These are phyloP conservation scores for Vachellia pachyceras DNA, from an alignment of 306 rosid species.

Conservation along the genomic window DNA sequence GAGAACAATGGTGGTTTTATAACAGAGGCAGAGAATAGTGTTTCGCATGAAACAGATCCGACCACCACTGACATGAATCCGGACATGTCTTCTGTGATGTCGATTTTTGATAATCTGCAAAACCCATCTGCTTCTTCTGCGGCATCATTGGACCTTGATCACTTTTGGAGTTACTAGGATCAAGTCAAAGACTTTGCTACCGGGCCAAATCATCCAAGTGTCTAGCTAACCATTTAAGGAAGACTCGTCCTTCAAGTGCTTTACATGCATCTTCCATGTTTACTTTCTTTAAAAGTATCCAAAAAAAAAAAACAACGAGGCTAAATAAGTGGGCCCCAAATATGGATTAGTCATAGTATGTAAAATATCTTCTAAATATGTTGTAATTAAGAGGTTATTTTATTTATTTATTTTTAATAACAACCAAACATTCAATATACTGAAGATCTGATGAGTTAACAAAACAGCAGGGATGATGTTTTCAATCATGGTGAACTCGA, in stretches of 20 bases:
- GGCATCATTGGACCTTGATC: constrained; percentile 47
- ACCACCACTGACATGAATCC: constrained; percentile 49
- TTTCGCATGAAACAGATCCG: constrained; percentile 53
- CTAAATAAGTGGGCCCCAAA: not conserved
- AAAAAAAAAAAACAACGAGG: not conserved
- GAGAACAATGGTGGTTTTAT: constrained; percentile 49
- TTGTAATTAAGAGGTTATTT: no score
- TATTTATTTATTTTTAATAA: no score
- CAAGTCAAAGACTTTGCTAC: not conserved
- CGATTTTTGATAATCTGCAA: constrained; percentile 54
- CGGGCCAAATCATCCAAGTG: not conserved
- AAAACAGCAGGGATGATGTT: no score
- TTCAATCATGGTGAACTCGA: no score
- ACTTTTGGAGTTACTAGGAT: constrained; percentile 61
- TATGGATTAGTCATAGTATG: not conserved
- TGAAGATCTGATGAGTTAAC: no score
- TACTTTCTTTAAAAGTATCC: not conserved
- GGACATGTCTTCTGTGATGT: constrained; percentile 56
- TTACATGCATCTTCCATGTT: not conserved
- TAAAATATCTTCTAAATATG: no score
- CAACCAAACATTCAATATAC: no score
- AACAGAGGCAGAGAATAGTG: constrained; percentile 48
- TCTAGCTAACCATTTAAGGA: not conserved
- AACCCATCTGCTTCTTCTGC: constrained; percentile 41
- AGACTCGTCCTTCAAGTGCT: not conserved